Base-by-base conservation (phyloP, 306 rosid genomes). In the Ziziphus jujuba region DNA sequence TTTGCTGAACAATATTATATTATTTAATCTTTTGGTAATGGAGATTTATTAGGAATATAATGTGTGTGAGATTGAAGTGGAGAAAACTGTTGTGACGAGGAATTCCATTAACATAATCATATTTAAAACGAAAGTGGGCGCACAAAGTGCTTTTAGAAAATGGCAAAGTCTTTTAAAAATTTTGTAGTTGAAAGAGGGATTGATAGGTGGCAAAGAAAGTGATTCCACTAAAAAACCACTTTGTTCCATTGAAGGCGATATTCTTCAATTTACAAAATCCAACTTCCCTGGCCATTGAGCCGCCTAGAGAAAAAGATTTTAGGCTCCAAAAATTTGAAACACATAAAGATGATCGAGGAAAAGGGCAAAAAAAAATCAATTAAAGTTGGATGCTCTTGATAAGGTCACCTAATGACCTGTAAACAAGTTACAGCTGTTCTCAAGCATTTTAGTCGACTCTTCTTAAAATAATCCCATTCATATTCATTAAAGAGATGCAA, bases 141-240 rank as follows among this genome's bases (percentile, higher is more conserved):
- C 49, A 10, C 56, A 33, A 73, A 74, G 83, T 85, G 84, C 74
- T 79, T 74, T 79, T 44, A 19, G 67, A 56, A 38, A 72, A 78
- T 75, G 56, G 72, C 83, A 10, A 79, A 49, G 69, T 72, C 78
- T 35, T 53, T 66, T 57, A n/a, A 21, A 21, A 68, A 25, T 70
- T 72, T 15, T 60, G 57, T 44, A 49, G 82, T 56, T 65, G 66
- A 55, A 34, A 35, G 72, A 67, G 48, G 67, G 50, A 84, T 65
- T 70, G 47, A 77, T 34, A 48, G 74, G 73, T 71, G 84, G 74
- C 84, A 75, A 53, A 70, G 65, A 44, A 79, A 81, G 84, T 20
- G 65, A 81, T 15, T 79, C 89, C 92, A 89, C 89, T 83, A 20
- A 54, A 47, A 43, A 69, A 71, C 72, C 86, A 81, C 78, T 77